phyloP scores from a whole-genome alignment of 371 early-diverging fungal genomes.

The Zancudomyces culisetae region DNA sequence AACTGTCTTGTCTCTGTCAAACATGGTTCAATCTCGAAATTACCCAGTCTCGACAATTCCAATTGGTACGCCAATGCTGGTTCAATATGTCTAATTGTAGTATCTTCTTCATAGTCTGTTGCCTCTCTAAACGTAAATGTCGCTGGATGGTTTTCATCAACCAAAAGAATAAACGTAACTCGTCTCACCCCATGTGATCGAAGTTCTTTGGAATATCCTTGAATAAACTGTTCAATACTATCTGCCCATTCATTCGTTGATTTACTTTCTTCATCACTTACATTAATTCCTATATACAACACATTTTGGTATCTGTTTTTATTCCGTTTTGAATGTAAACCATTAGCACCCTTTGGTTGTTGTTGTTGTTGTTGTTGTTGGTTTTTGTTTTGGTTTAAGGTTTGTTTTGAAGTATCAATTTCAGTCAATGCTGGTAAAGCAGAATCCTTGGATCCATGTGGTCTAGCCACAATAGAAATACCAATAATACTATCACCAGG shows the following conservation, averaged over 20 bases:
- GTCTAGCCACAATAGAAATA: neutral
- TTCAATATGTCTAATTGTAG: conserved; percentile 90
- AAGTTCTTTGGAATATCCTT: conserved; percentile 33
- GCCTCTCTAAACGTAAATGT: conserved; percentile 93
- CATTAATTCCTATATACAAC: conserved; percentile 56
- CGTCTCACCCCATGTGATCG: conserved; percentile 67
- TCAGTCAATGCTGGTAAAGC: neutral
- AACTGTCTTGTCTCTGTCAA: conserved; percentile 81
- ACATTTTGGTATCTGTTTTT: conserved; percentile 35
- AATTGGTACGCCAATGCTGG: conserved; percentile 94
- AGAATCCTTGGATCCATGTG: neutral
- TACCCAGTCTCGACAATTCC: conserved; percentile 75
- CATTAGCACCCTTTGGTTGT: neutral
- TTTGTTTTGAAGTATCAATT: too few relatives aligned
- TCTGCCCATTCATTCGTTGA: conserved; percentile 42
- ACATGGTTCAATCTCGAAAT: conserved; percentile 90
- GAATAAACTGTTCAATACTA: conserved; percentile 35
- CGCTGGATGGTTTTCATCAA: conserved; percentile 61
- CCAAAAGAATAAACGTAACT: conserved; percentile 73
- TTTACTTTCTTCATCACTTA: conserved; percentile 29
- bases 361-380: neutral
- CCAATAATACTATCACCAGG: conserved; percentile 9
- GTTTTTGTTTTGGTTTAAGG: too few relatives aligned
- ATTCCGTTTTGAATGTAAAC: neutral
- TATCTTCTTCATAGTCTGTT: conserved; percentile 68